Evolutionary conservation across 257 asterid species (phyloP).

Genomic region (Striga asiatica): DNA sequence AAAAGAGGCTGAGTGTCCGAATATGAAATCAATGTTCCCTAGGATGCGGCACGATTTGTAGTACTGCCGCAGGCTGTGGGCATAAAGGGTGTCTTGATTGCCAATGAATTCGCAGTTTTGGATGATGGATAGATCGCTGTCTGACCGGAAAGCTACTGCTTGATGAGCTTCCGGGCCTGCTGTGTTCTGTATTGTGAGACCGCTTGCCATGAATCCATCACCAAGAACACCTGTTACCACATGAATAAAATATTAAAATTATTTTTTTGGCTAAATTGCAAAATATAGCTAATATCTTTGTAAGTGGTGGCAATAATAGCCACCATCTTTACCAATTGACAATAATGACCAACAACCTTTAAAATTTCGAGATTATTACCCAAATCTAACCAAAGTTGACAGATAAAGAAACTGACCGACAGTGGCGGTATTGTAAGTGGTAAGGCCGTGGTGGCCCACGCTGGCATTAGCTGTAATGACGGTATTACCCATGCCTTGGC

Average conservation of each 20-base stretch:
- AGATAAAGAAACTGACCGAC: not conserved
- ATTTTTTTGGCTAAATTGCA: too few species aligned
- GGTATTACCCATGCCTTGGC: not conserved
- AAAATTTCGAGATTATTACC: too few species aligned
- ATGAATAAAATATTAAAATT: not conserved
- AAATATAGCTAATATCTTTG: too few species aligned
- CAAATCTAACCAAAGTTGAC: too few species aligned
- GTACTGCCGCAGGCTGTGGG: conserved; percentile 32
- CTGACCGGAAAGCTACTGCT: conserved; percentile 42
- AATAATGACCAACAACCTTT: too few species aligned
- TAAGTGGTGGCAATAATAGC: too few species aligned
- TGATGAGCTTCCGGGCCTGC: conserved; percentile 18
- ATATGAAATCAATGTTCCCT: conserved; percentile 20
- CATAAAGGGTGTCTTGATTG: conserved; percentile 37
- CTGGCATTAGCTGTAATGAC: not conserved
- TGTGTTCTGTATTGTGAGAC: conserved; percentile 20
- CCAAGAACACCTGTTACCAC: conserved; percentile 23
- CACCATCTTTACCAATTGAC: too few species aligned
- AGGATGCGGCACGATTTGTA: conserved; percentile 33
- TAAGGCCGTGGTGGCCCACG: not conserved
- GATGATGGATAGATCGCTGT: conserved; percentile 24
- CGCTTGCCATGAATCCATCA: conserved; percentile 40
- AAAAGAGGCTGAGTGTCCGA: conserved; percentile 27
- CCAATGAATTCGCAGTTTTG: conserved; percentile 34
- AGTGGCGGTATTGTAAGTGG: not conserved